These are phyloP conservation scores for Phenoliferia sp. DNA, from an alignment of 1,284 basidiomycete species.

Conservation along the genomic window DNA sequence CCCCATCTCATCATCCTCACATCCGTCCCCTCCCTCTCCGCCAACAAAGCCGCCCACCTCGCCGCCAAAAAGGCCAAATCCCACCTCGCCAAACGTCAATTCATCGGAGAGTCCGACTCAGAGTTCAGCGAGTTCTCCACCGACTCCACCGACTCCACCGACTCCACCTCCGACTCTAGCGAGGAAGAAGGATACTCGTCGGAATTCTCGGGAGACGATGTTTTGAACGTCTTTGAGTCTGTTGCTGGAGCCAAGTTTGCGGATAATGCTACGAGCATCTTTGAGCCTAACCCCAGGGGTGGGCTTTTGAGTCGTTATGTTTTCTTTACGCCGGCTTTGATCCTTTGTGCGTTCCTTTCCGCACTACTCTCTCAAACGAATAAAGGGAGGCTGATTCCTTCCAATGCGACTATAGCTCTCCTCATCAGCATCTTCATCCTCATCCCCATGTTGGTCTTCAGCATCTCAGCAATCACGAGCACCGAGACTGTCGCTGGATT, in stretches of 20 bases:
- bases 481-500: slow-evolving; percentile 27
- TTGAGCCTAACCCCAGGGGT: slow-evolving; percentile 6
- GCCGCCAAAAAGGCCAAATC: too few relatives aligned
- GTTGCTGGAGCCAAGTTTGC: too few relatives aligned
- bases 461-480: slow-evolving; percentile 10
- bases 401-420: too few relatives aligned
- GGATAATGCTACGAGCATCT: slow-evolving; percentile 28
- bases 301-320: slow-evolving; percentile 29
- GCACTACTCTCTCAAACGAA: not conserved
- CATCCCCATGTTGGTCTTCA: slow-evolving; percentile 23
- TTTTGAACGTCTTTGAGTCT: not conserved
- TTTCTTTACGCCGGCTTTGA: slow-evolving; percentile 25
- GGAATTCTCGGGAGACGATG: slow-evolving; percentile 2
- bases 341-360: slow-evolving; percentile 17
- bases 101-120: slow-evolving; percentile 5
- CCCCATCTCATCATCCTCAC: slow-evolving; percentile 20
- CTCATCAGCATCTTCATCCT: slow-evolving; percentile 23
- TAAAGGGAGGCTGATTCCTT: too few relatives aligned
- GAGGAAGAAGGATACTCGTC: too few relatives aligned
- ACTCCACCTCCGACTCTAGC: too few relatives aligned
- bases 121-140: too few relatives aligned
- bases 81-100: slow-evolving; percentile 12
- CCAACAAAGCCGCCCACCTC: not conserved
- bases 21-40: slow-evolving; percentile 6
- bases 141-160: too few relatives aligned